Base-by-base conservation (phyloP, 2,329 filamentous ascomycete species). In the Penicillium sp. region DNA sequence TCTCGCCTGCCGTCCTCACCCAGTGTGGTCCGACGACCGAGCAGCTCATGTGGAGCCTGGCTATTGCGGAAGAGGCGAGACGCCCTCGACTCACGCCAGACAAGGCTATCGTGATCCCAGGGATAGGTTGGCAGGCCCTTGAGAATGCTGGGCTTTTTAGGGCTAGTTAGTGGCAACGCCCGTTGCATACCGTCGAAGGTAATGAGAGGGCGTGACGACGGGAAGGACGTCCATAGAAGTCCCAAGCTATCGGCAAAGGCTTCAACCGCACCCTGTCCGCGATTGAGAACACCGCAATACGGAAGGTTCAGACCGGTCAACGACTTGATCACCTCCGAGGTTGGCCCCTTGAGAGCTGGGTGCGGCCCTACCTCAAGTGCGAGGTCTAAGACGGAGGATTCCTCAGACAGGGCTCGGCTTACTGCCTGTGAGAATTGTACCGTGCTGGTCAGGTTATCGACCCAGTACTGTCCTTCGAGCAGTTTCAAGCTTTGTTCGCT, bases 371-470 rank as follows among this genome's bases (percentile, higher is more conserved):
- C 59, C 37, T 76, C 73, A 19, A 66, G 58, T n/a, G 47, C 67
- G 19, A 62, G 47, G 30, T 69, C 33, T 74, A 79, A 70, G 60
- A 28, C 28, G 28, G 28, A 28, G 28, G 28, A 28, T 28, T 61
- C 65, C 19, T 74, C 37, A n/a, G 22, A 17, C 13, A 62, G 2
- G 2, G 55, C 49, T 2, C 22, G n/a, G 10, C 28, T 38, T 4
- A 77, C 42, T 26, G 72, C 73, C 26, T 71, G 59, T n/a, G 66
- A 68, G 64, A 80, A 81, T 1, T 73, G 65, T 1, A 81, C 78
- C 12, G 77, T 60, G 1, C 68, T 66, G 0, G 70, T 58, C 67
- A 81, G 69, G 58, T 81, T 81, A 22, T 74, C 65, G 1, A 70
- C 67, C 77, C 79, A 81, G 62, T 81, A 80, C 15, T 51, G 10